phyloP scores from a whole-genome alignment of 169 alveolate genomes.

The Plasmodium cynomolgi region DNA sequence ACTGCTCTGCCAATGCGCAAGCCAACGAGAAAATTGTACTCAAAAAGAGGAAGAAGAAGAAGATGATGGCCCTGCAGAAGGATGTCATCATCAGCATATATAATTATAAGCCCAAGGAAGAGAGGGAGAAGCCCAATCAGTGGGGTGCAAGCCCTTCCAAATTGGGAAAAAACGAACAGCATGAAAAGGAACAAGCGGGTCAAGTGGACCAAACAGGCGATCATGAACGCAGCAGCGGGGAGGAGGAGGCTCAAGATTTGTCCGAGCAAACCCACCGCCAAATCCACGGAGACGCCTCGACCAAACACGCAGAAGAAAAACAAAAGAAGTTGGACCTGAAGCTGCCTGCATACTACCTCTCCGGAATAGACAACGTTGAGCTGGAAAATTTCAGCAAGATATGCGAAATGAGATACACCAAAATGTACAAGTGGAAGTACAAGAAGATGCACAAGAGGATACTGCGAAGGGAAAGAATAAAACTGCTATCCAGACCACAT shows the following conservation, averaged over 20 bases:
- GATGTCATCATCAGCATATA: slow-evolving; percentile 43
- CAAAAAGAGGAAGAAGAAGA: slow-evolving; percentile 8
- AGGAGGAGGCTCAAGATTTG: neutral
- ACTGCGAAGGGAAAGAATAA: slow-evolving; percentile 26
- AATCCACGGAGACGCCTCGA: neutral
- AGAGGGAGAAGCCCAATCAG: neutral
- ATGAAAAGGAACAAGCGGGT: neutral
- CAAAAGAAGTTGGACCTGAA: neutral
- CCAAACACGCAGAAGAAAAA: neutral
- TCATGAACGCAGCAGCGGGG: neutral
- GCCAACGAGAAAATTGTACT: neutral
- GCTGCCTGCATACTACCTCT: neutral
- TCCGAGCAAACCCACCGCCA: neutral
- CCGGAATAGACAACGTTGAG: slow-evolving; percentile 6
- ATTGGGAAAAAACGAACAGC: neutral
- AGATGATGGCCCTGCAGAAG: neutral
- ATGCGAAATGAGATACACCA: slow-evolving; percentile 24
- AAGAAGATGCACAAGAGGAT: slow-evolving; percentile 23
- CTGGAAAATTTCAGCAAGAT: slow-evolving; percentile 32
- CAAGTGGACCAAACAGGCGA: neutral
- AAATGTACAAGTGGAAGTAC: slow-evolving; percentile 35
- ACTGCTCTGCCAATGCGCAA: neutral
- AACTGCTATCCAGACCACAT: slow-evolving; percentile 17
- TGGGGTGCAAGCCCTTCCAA: neutral
- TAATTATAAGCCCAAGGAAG: slow-evolving; percentile 13